Base-by-base conservation (phyloP, 2,329 filamentous ascomycete species). In the Apiospora pterosperma region DNA sequence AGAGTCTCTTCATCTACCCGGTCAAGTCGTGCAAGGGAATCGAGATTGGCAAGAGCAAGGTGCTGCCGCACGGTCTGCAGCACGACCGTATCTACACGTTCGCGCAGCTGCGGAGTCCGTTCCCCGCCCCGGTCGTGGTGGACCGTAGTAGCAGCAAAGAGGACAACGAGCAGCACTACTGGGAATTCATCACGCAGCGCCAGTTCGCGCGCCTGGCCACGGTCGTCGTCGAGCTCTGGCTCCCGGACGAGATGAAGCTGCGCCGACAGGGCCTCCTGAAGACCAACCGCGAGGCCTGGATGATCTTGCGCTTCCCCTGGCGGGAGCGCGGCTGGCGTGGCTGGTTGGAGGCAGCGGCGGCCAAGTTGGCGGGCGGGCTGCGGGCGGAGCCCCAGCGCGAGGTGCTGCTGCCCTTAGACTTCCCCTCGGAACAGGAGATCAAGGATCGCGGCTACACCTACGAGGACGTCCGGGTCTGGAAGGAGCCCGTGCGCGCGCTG, bases 51-150 rank as follows among this genome's bases (percentile, higher is more conserved):
- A 79, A 83, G 66, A 86, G 86, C 66, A 84, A 86, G 63, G 83
- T 96, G 19, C 78, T 92, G 58, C 80, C 86, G 6, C 87, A 86
- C 2, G 93, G 93, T 2, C 82, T 97, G 64, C 85, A 90, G 74
- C 91, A 90, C 76, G 93, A 97, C 77, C 87, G 93, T 6, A 86
- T 95, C 69, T 97, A 93, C 80, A 90, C 88, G 59, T 92, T 97
- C 74, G 93, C 91, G 1, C 90, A 94, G 76, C 80, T 85, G 66
- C 80, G 80, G 74, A 82, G 80, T 70, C 79, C 80, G 41, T 83
- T 83, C 70, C 79, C 80, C 42, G 83, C 82, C 66, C 80, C 82
- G 3, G 77, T 79, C 21, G 65, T 73, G 19, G 69, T 76, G n/a
- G 73, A 78, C 61, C 72, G 73, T 14, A 70, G 75, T 16, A 72